Percentiles rank a stretch among this genome's conserved stretches.
Conservation (phyloP, 2,329 filamentous ascomycete species). For the Hypoxylon sp. region DNA sequence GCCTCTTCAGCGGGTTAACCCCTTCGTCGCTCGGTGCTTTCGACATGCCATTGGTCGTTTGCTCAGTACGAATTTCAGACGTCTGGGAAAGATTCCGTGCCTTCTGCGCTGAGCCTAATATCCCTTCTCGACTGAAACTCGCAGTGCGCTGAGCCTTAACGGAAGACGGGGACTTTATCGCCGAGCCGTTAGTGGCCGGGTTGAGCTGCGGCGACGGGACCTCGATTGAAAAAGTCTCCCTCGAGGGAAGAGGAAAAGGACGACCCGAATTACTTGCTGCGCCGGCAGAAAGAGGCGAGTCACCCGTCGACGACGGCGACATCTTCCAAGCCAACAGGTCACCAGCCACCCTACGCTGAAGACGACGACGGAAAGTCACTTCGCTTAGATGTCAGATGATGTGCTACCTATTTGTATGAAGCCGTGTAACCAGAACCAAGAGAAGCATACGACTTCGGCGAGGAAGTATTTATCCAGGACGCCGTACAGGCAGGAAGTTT, state of each 20-base stretch:
- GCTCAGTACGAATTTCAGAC: conserved; percentile 64
- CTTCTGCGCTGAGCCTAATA: conserved; percentile 68
- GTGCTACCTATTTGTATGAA: conserved; percentile 38
- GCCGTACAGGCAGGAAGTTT: conserved; percentile 41
- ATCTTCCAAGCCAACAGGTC: conserved; percentile 55
- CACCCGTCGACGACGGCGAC: conserved; percentile 69
- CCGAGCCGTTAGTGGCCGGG: conserved; percentile 59
- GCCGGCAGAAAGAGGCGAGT: conserved; percentile 65
- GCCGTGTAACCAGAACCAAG: conserved; percentile 49
- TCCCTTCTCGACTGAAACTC: conserved; percentile 69
- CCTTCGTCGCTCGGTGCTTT: conserved; percentile 67
- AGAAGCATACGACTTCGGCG: conserved; percentile 45
- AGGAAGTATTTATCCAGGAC: conserved; percentile 50
- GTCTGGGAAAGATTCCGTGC: conserved; percentile 70
- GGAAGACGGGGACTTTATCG: conserved; percentile 67
- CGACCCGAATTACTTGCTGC: conserved; percentile 58
- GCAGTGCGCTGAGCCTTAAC: conserved; percentile 64
- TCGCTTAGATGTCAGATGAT: conserved; percentile 44
- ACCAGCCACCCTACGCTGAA: conserved; percentile 35
- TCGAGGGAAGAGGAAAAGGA: conserved; percentile 62
- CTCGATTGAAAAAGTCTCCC: conserved; percentile 66
- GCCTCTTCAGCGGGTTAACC: conserved; percentile 70
- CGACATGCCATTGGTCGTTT: conserved; percentile 61
- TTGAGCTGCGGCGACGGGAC: conserved; percentile 63
- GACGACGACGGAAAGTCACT: conserved; percentile 33